These are phyloP conservation scores for Epichloe gansuensis DNA, from an alignment of 2,329 filamentous ascomycete species.

Conservation along the genomic window DNA sequence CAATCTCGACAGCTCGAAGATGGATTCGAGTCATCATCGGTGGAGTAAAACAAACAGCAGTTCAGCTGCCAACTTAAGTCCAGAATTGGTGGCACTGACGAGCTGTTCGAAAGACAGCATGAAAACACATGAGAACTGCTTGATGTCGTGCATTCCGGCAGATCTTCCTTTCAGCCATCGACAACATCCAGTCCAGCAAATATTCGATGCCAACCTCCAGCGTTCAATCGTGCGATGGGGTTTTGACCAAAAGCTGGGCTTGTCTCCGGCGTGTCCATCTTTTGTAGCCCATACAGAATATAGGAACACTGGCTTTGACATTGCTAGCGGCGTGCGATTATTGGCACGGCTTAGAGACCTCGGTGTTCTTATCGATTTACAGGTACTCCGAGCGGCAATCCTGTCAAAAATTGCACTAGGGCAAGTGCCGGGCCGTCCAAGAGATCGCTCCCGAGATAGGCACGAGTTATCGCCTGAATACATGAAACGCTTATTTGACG, in stretches of 20 bases:
- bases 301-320: constrained; percentile 16
- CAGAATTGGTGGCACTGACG: not conserved
- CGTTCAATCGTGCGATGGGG: constrained; percentile 31
- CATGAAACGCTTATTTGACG: constrained; percentile 21
- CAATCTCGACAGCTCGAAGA: not conserved
- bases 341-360: constrained; percentile 22
- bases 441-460: constrained; percentile 18
- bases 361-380: constrained; percentile 23
- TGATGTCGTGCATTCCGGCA: constrained; percentile 17
- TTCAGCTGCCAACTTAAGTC: not conserved
- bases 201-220: constrained; percentile 32
- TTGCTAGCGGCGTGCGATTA: constrained; percentile 25
- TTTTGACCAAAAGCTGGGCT: constrained; percentile 26
- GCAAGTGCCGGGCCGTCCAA: constrained; percentile 16
- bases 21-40: not conserved
- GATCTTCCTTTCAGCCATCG: constrained; percentile 30
- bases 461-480: constrained; percentile 18
- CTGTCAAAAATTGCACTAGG: constrained; percentile 19
- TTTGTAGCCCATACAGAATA: constrained; percentile 6
- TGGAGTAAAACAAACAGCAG: not conserved
- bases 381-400: constrained; percentile 18
- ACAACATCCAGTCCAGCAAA: constrained; percentile 33
- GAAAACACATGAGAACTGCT: not conserved
- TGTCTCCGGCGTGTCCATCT: constrained; percentile 8
- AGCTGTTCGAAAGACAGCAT: not conserved